A percentile compares a stretch with the other conserved stretches of the same genome.
phyloP scores from a whole-genome alignment of 768 basidiomycete species.

The Suillus clintonianus region DNA sequence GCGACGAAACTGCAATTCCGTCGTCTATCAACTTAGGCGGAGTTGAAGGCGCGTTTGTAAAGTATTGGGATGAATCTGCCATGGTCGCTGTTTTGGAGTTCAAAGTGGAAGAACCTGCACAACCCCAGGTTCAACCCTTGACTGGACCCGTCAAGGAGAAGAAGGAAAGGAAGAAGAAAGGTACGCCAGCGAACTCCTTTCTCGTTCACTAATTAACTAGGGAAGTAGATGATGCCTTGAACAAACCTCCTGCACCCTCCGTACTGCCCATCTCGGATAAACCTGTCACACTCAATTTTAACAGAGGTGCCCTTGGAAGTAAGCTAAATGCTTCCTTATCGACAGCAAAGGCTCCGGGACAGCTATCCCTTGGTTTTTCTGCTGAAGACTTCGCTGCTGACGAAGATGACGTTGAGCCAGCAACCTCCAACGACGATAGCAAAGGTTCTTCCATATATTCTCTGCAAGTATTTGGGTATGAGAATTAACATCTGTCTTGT shows the following conservation, averaged over 20 bases:
- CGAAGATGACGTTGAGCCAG: conserved; percentile 46
- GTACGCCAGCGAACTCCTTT: conserved; percentile 28
- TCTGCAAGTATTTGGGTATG: not conserved
- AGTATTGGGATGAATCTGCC: conserved; percentile 92
- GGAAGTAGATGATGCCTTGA: conserved; percentile 33
- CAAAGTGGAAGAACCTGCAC: conserved; percentile 64
- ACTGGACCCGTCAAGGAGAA: conserved; percentile 61
- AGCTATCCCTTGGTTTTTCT: conserved; percentile 64
- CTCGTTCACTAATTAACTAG: conserved; percentile 11
- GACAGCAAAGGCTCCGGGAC: conserved; percentile 36
- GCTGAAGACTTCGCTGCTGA: conserved; percentile 54
- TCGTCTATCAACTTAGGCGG: conserved; percentile 73
- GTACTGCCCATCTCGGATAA: conserved; percentile 74
- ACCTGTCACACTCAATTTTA: conserved; percentile 78
- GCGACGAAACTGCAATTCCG: conserved; percentile 74
- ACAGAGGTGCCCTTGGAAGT: conserved; percentile 37
- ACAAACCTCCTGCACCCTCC: conserved; percentile 57
- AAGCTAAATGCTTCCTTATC: conserved; percentile 24
- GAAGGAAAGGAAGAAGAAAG: conserved; percentile 60
- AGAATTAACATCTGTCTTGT: conserved; percentile 9
- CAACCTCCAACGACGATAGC: conserved; percentile 49
- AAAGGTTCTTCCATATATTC: conserved; percentile 24
- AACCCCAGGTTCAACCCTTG: conserved; percentile 33
- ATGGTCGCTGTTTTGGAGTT: conserved; percentile 77
- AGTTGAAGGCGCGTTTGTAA: conserved; percentile 69